These are phyloP conservation scores for Calonectria pseudoturangicola DNA, from an alignment of 2,329 filamentous ascomycete species.

Conservation along the genomic window DNA sequence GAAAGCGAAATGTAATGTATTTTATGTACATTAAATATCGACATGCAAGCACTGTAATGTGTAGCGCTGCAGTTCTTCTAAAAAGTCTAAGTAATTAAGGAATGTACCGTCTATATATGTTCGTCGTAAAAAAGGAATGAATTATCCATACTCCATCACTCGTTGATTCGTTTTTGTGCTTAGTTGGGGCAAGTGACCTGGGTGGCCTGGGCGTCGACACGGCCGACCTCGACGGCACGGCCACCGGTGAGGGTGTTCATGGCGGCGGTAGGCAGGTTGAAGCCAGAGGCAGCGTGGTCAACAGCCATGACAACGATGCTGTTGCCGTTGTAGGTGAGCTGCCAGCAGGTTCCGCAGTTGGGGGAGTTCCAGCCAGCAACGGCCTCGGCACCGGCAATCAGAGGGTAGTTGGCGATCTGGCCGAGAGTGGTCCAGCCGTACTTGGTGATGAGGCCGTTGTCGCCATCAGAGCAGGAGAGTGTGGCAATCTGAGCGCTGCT, in stretches of 20 bases:
- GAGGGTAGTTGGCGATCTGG: constrained; percentile 69
- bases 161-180: constrained; percentile 12
- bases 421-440: constrained; percentile 75
- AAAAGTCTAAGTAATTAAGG: constrained; percentile 19
- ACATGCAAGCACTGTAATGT: neutral
- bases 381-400: constrained; percentile 72
- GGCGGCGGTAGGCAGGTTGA: constrained; percentile 73
- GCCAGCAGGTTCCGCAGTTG: constrained; percentile 76
- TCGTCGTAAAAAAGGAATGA: constrained; percentile 12
- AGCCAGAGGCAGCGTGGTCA: constrained; percentile 68
- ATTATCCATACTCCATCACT: neutral
- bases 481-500: constrained; percentile 69
- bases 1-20: constrained; percentile 5
- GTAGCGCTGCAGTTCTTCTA: neutral
- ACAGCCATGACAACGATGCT: constrained; percentile 74
- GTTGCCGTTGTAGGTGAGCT: constrained; percentile 69
- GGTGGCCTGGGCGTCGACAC: constrained; percentile 66
- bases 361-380: constrained; percentile 74
- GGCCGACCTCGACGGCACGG: constrained; percentile 69
- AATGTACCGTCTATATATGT: constrained; percentile 21
- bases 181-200: constrained; percentile 24
- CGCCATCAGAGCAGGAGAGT: constrained; percentile 80
- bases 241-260: constrained; percentile 74
- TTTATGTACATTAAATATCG: constrained; percentile 23
- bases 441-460: constrained; percentile 78